These are phyloP conservation scores for Monilinia aucupariae DNA, from an alignment of 2,329 filamentous ascomycete genomes.

Conservation along the genomic window DNA sequence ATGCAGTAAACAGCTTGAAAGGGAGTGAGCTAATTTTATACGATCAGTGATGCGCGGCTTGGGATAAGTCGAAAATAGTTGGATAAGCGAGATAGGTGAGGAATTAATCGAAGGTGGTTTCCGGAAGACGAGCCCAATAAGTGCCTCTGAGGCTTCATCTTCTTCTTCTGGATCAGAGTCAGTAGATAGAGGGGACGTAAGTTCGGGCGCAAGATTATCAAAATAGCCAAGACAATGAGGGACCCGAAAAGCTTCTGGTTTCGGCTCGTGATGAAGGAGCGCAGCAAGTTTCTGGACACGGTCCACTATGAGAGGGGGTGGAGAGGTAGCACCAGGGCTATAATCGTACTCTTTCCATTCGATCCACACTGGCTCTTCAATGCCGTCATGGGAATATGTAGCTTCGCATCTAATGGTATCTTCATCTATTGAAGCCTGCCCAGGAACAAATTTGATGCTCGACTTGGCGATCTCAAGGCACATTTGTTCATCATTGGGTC, in stretches of 20 bases:
- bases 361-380: conserved; percentile 41
- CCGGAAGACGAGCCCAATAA: conserved; percentile 51
- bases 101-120: conserved; percentile 40
- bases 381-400: conserved; percentile 36
- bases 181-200: background rate
- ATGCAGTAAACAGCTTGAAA: conserved; percentile 49
- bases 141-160: conserved; percentile 38
- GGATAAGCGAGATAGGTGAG: conserved; percentile 44
- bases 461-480: conserved; percentile 21
- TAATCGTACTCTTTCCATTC: conserved; percentile 48
- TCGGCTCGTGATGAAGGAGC: conserved; percentile 43
- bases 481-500: conserved; percentile 18
- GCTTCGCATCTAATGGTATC: conserved; percentile 38
- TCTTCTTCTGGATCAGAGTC: conserved; percentile 39
- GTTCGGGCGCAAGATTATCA: conserved; percentile 37
- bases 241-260: conserved; percentile 46
- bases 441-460: conserved; percentile 16
- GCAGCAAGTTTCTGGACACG: conserved; percentile 45
- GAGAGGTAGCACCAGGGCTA: conserved; percentile 34
- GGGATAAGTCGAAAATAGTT: conserved; percentile 40
- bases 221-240: conserved; percentile 49
- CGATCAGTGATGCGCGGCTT: conserved; percentile 49
- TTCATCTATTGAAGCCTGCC: conserved; percentile 1
- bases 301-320: conserved; percentile 41
- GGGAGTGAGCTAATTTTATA: conserved; percentile 45